phyloP scores from a whole-genome alignment of 129 eudicot genomes.

The Chrysanthemum lavandulifolium region DNA sequence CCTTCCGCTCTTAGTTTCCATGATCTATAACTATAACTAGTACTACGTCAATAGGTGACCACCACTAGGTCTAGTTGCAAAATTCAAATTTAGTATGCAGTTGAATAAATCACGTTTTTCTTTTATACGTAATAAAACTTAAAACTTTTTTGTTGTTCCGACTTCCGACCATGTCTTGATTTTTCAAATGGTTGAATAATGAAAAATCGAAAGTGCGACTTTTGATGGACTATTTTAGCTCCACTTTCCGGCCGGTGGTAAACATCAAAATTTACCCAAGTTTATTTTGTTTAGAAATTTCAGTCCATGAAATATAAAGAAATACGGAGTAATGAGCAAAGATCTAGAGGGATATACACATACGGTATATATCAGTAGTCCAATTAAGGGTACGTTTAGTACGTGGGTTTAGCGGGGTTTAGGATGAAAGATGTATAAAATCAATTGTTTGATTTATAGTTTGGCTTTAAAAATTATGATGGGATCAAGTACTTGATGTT shows the following conservation, averaged over 20 bases:
- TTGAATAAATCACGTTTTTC: not conserved
- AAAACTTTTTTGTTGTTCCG: constrained; percentile 4
- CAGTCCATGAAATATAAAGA: too few species aligned
- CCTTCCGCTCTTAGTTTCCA: not conserved
- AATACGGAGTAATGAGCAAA: too few species aligned
- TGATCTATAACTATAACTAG: not conserved
- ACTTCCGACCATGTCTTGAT: constrained; percentile 9
- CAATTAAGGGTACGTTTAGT: too few species aligned
- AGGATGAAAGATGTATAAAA: too few species aligned
- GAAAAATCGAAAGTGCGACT: constrained; percentile 1
- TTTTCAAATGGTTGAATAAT: not conserved
- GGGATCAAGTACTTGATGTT: too few species aligned
- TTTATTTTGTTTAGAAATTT: not conserved
- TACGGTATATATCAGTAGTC: too few species aligned
- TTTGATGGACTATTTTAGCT: constrained; percentile 6
- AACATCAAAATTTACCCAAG: not conserved
- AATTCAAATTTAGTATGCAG: not conserved
- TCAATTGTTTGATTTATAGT: too few species aligned
- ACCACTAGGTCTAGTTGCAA: not conserved
- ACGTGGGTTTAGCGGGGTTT: too few species aligned
- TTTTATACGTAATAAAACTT: not conserved
- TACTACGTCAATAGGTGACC: not conserved
- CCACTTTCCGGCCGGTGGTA: constrained; percentile 9
- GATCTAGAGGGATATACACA: too few species aligned
- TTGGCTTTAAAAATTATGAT: too few species aligned